Evolutionary conservation across 352 stramenopile species (phyloP), one percentile per base, ranked within the genome.

Genomic region (Globisporangium radiosum): DNA sequence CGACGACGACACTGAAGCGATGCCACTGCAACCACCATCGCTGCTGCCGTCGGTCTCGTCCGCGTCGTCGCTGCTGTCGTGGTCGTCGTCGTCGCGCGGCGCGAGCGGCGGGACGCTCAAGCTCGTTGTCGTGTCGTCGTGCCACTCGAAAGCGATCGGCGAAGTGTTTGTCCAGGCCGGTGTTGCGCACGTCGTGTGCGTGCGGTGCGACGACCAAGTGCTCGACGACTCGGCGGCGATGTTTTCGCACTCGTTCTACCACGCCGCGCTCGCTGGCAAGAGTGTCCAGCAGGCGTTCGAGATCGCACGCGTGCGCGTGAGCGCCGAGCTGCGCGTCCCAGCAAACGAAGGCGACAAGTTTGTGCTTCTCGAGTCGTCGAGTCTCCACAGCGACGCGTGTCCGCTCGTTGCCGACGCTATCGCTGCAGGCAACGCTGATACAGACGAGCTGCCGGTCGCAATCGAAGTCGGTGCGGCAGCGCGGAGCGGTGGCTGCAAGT

Each of bases 41-140:
- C 76, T 65, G 14, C 5, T 50, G 19, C 58, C 52, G 11, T 74
- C 64, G 33, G 61, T 25, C 14, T 36, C 52, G 54, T 44, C 69
- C 15, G 45, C 1, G n/a, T 36, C 15, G 14, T 73, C 65, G n/a
- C 73, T 65, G 5, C 8, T 55, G 38, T 60, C 60, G 8, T 71
- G 63, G 25, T 72, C 64, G 3, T 77, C 60, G 37, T 66, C 52
- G 58, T 44, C 71, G n/a, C 68, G 74, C 14, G 62, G 66, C 9
- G 13, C 65, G 1, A 66, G 65, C 25, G 2, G 25, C 25, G 67
- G 72, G 10, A 85, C 75, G 5, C 68, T 92, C 42, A 92, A 90
- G 62, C 66, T 92, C 19, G 80, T 92, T 5, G 89, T 92, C 60
- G 83, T 92, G 43, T 92, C 83, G 36, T 90, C 80, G 1, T 92